Conservation (phyloP, 495 filamentous ascomycete species). For the Rostrohypoxylon terebratum region DNA sequence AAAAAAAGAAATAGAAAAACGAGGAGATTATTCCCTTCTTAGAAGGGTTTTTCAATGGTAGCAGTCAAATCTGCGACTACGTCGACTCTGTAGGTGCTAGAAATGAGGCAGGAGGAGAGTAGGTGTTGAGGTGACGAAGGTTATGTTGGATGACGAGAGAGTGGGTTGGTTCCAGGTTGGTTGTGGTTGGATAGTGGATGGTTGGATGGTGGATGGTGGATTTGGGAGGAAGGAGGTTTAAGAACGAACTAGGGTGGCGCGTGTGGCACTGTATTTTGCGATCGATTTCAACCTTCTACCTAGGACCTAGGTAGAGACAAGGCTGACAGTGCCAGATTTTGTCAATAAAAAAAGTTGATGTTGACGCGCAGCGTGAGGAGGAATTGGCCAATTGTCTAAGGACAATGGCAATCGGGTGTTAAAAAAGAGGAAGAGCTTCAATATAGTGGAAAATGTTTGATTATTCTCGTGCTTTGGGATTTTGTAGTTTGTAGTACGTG, state of each 20-base stretch:
- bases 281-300: conserved; percentile 18
- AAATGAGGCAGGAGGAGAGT: conserved; percentile 39
- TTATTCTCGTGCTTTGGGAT: conserved; percentile 35
- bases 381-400: conserved; percentile 50
- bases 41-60: conserved; percentile 55
- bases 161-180: conserved; percentile 46
- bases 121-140: background rate
- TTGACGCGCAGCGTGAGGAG: conserved; percentile 33
- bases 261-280: conserved; percentile 41
- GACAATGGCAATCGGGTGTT: conserved; percentile 46
- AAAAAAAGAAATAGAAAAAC: conserved; percentile 42
- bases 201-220: too few species aligned
- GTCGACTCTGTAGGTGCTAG: conserved; percentile 47
- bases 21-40: conserved; percentile 59
- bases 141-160: conserved; percentile 44
- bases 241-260: conserved; percentile 16
- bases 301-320: too few species aligned
- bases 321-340: conserved; percentile 33
- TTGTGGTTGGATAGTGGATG: conserved; percentile 10
- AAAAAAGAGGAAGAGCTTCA: conserved; percentile 35
- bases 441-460: conserved; percentile 22
- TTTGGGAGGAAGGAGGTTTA: conserved; percentile 13
- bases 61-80: conserved; percentile 49
- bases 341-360: conserved; percentile 33
- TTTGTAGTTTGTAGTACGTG: conserved; percentile 26